These are phyloP conservation scores for Camellia granthamiana DNA, from an alignment of 148 eudicot species.

Conservation along the genomic window DNA sequence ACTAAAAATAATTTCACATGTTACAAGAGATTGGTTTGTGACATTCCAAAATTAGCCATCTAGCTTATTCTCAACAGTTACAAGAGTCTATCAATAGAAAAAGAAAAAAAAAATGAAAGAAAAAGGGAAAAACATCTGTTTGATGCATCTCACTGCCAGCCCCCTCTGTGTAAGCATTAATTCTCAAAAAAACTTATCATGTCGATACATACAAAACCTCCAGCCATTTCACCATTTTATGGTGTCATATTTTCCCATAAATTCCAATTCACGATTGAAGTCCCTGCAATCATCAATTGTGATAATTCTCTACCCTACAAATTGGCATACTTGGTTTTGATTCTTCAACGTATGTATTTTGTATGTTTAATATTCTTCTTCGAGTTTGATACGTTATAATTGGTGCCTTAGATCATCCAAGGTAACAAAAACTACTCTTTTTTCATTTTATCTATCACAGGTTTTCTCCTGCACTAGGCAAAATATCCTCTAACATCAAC, in stretches of 20 bases:
- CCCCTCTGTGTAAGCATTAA: neutral
- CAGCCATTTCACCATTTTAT: neutral
- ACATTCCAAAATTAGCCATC: conserved; percentile 4
- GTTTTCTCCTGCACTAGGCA: neutral
- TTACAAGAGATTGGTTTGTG: neutral
- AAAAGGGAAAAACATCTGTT: neutral
- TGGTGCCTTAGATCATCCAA: neutral
- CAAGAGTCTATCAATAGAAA: neutral
- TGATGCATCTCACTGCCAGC: neutral
- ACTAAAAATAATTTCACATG: neutral
- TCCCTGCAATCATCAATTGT: neutral
- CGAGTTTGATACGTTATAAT: neutral
- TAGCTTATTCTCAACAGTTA: neutral
- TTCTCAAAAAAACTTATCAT: neutral
- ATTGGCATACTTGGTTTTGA: neutral
- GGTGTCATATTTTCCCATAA: neutral
- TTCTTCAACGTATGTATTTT: neutral
- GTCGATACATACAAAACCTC: neutral
- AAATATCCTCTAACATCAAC: neutral
- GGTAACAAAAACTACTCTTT: neutral
- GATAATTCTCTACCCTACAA: neutral
- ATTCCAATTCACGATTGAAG: neutral
- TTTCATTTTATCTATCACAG: neutral
- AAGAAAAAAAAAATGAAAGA: neutral
- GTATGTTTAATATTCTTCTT: neutral